Conservation (phyloP, 352 stramenopile species). For the Phytophthora boehmeriae region DNA sequence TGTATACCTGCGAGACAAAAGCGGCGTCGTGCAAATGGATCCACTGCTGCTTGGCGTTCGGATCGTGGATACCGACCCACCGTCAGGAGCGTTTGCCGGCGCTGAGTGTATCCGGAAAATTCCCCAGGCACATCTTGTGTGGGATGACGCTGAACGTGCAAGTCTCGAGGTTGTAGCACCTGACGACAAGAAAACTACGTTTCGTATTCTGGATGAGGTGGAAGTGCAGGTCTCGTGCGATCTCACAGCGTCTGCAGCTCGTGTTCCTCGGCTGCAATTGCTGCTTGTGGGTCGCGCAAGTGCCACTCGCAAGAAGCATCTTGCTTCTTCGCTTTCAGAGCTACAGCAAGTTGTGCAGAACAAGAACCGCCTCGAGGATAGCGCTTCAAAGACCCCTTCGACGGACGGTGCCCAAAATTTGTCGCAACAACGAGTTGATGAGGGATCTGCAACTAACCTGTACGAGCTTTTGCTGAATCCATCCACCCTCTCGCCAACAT, state of each 20-base stretch:
- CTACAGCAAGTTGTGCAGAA: constrained; percentile 74
- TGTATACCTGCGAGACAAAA: constrained; percentile 91
- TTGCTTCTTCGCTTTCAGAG: constrained; percentile 55
- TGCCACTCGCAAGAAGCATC: constrained; percentile 31
- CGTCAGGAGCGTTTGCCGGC: constrained; percentile 65
- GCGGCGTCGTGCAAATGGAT: constrained; percentile 86
- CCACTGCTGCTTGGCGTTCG: constrained; percentile 72
- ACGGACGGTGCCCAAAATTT: neutral
- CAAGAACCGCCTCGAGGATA: constrained; percentile 30
- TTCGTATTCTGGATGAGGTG: constrained; percentile 75
- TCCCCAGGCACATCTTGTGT: constrained; percentile 51
- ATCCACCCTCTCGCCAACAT: constrained; percentile 33
- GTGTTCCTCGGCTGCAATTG: constrained; percentile 76
- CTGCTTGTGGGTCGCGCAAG: constrained; percentile 67
- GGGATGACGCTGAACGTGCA: constrained; percentile 34
- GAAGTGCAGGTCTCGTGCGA: constrained; percentile 86
- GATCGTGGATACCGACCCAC: constrained; percentile 61
- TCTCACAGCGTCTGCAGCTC: constrained; percentile 64
- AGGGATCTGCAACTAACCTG: constrained; percentile 26
- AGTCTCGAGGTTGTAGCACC: constrained; percentile 33
- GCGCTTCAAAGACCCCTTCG: neutral
- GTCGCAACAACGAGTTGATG: neutral
- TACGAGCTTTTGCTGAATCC: constrained; percentile 45
- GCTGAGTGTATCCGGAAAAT: constrained; percentile 69
- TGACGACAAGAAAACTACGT: constrained; percentile 29